These are phyloP conservation scores for Fagus sylvatica DNA, from an alignment of 306 rosid genomes.

Conservation along the genomic window DNA sequence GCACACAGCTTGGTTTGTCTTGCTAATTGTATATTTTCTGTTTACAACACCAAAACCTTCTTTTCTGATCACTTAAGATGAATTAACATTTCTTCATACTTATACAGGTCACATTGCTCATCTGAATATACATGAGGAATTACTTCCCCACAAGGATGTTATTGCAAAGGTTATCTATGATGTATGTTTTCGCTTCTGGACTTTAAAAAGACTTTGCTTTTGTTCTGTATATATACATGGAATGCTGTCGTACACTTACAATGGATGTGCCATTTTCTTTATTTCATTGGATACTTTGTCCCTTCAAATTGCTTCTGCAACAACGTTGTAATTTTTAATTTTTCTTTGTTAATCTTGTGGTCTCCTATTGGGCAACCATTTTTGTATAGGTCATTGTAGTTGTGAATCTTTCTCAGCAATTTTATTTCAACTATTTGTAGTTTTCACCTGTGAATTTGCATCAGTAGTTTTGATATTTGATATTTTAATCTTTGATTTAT, in stretches of 20 bases:
- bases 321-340: background rate
- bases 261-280: background rate
- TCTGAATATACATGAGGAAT: conserved; percentile 84
- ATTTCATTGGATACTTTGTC: background rate
- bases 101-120: conserved; percentile 95
- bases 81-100: conserved; percentile 33
- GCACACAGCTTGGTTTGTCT: conserved; percentile 1
- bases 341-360: background rate
- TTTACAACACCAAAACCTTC: conserved; percentile 9
- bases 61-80: conserved; percentile 24
- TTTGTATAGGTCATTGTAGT: background rate
- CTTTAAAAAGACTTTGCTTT: background rate
- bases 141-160: conserved; percentile 81
- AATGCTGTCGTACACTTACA: conserved; percentile 13
- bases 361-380: background rate
- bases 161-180: conserved; percentile 90
- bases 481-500: conserved; percentile 11
- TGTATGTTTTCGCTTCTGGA: conserved; percentile 47
- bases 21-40: background rate
- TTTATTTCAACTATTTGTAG: background rate
- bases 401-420: background rate
- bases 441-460: background rate
- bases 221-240: conserved; percentile 10
- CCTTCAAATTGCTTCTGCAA: background rate
- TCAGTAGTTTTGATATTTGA: background rate